Evolutionary conservation across 495 filamentous ascomycete species (phyloP), one percentile per base, ranked within the genome.

Genomic region (Trichoderma reesei): DNA sequence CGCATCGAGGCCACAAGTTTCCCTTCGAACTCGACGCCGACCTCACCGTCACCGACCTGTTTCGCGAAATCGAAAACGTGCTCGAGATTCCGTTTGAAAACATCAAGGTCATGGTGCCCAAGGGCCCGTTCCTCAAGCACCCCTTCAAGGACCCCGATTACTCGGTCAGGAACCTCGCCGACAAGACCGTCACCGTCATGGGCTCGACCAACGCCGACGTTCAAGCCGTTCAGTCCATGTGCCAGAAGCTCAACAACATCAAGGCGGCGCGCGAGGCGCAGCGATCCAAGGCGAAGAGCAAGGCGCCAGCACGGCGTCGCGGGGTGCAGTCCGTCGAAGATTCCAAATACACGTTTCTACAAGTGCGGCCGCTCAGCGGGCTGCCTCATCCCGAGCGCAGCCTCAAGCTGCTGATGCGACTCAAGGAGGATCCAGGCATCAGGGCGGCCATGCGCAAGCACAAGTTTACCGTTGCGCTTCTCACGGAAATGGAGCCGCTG

Each of bases 401-500:
- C 11, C 81, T 85, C 2, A 70, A 77, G n/a, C 94, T 91, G 74
- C 86, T 98, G 38, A 78, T 88, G 68, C 85, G 90, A 0, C 81
- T 98, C 6, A 83, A 84, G 67, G 80, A 84, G 64, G 94, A 98
- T 79, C 85, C 91, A 0, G 94, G 94, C 44, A 94, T 98, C 76
- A 84, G 84, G 64, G 75, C 85, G 33, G 81, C 86, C 16, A 98
- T 98, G 94, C 74, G 80, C 10, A 84, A 84, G 64, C 91, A 96
- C 77, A 83, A 85, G 54, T 96, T 94, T 79, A 83, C 82, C 59
- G 94, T 98, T n/a, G 86, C 86, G 0, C 73, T 97, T 18, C 80
- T 98, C 3, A 96, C 91, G 5, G 94, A 98, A 74, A 98, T 98
- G 93, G 87, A 98, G 68, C 94, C 94, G 1, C 76, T 85, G 0